Base-by-base conservation (phyloP, 352 stramenopile genomes). In the Pythium folliculosum region DNA sequence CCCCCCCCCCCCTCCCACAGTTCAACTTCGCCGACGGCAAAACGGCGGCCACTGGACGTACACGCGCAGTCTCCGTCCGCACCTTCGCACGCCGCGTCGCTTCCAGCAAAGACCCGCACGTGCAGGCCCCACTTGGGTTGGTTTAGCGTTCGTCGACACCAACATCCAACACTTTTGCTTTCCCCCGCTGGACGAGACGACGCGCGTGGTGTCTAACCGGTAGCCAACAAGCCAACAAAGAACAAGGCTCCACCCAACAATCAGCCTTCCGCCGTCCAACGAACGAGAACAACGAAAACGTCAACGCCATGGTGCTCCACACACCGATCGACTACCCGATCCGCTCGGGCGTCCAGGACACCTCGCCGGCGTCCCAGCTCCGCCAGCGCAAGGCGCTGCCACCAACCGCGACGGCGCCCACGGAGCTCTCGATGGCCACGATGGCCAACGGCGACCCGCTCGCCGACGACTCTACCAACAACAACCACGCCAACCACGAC, bases 401-500 rank as follows among this genome's bases (percentile, higher is more conserved):
- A 10, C 67, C 67, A 40, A 32, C 69, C 9, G 14, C 65, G 9
- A 19, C 56, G 38, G 49, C 65, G 22, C 48, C 65, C 19, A 62
- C 57, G 1, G 65, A 71, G 50, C 51, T 63, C 9, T 63, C 57
- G 1, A 66, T 71, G 57, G 57, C 54, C 10, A 48, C 53, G 27
- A 25, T 54, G 22, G 52, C 19, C 8, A 21, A 1, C 32, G 23
- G 16, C 19, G 63, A 56, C 27, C 44, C 62, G 38, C 19, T 64
- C 49, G 48, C 22, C 38, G 48, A 62, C 37, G 54, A 60, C n/a
- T n/a, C n/a, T n/a, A 7, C 54, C 30, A 55, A 38, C 49, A 40
- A 48, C 53, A 50, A 53, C 44, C 64, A 72, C 40, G 43, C 52
- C 30, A 60, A 76, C 35, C 59, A 85, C 2, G 81, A 91, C 59